These are phyloP conservation scores for Ceratocystiopsis minuta DNA, from an alignment of 2,329 filamentous ascomycete species.

Conservation along the genomic window DNA sequence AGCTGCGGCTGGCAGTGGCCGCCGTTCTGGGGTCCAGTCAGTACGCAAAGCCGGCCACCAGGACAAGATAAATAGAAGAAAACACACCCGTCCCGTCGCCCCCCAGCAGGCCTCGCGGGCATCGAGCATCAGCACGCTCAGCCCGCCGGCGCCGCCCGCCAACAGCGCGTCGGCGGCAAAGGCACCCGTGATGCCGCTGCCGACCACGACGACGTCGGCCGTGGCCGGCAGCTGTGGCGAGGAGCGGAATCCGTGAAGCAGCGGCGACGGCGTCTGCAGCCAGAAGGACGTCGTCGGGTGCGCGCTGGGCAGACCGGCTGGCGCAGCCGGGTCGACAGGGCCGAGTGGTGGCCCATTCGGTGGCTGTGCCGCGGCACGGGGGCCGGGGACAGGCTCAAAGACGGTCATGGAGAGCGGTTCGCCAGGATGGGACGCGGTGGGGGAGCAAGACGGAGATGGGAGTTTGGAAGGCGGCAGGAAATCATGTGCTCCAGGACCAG, in stretches of 20 bases:
- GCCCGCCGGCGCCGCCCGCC: conserved; percentile 19
- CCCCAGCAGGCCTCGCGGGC: conserved; percentile 67
- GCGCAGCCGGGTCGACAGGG: too few relatives aligned
- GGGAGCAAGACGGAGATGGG: too few relatives aligned
- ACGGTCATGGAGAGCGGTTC: too few relatives aligned
- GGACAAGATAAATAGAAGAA: too few relatives aligned
- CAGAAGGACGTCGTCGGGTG: conserved; percentile 52
- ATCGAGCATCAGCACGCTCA: conserved; percentile 52
- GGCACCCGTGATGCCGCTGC: conserved; percentile 59
- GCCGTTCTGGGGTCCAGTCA: conserved; percentile 29
- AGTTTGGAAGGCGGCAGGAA: too few relatives aligned
- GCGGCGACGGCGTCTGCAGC: conserved; percentile 48
- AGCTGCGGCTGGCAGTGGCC: conserved; percentile 60
- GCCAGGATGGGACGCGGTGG: too few relatives aligned
- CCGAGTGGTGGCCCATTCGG: too few relatives aligned
- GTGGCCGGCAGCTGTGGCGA: conserved; percentile 42
- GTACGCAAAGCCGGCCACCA: too few relatives aligned
- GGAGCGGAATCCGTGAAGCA: conserved; percentile 48
- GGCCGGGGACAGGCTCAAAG: too few relatives aligned
- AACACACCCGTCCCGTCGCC: conserved; percentile 39
- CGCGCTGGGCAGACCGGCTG: conserved; percentile 37
- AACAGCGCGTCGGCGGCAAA: conserved; percentile 49
- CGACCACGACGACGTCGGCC: conserved; percentile 54
- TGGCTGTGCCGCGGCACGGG: too few relatives aligned
- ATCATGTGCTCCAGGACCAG: too few relatives aligned